Conservation (phyloP, 1,284 basidiomycete genomes). For the Ustilago esculenta region DNA sequence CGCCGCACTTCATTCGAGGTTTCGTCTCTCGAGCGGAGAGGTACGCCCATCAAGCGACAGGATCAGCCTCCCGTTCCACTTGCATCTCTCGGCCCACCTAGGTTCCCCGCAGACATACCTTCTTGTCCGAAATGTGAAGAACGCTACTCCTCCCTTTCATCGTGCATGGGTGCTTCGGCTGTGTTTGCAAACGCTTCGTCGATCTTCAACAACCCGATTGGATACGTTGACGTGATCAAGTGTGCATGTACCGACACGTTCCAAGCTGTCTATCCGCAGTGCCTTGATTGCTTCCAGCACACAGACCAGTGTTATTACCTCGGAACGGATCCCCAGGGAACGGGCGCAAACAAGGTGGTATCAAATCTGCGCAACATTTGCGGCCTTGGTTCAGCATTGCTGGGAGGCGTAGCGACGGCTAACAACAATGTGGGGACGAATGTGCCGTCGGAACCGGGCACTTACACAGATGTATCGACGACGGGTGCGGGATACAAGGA, state of each 20-base stretch:
- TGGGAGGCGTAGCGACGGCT: conserved; percentile 49
- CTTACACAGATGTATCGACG: conserved; percentile 46
- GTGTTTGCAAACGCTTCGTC: conserved; percentile 52
- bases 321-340: conserved; percentile 57
- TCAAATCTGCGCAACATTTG: conserved; percentile 56
- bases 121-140: conserved; percentile 55
- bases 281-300: conserved; percentile 72
- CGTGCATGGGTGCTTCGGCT: conserved; percentile 49
- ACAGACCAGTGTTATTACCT: conserved; percentile 55
- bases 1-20: background rate
- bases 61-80: conserved; percentile 48
- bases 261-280: conserved; percentile 75
- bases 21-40: background rate
- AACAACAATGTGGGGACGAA: conserved; percentile 31
- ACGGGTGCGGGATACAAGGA: conserved; percentile 45
- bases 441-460: conserved; percentile 13
- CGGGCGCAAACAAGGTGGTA: conserved; percentile 45
- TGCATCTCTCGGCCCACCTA: conserved; percentile 39
- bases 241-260: conserved; percentile 77
- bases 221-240: conserved; percentile 71
- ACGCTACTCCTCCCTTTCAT: conserved; percentile 46
- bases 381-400: conserved; percentile 43
- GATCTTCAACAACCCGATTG: conserved; percentile 56
- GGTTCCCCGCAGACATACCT: conserved; percentile 49
- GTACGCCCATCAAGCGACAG: conserved; percentile 12